These are phyloP conservation scores for Hygrophoropsis aurantiaca DNA, from an alignment of 768 basidiomycete species.

Conservation along the genomic window DNA sequence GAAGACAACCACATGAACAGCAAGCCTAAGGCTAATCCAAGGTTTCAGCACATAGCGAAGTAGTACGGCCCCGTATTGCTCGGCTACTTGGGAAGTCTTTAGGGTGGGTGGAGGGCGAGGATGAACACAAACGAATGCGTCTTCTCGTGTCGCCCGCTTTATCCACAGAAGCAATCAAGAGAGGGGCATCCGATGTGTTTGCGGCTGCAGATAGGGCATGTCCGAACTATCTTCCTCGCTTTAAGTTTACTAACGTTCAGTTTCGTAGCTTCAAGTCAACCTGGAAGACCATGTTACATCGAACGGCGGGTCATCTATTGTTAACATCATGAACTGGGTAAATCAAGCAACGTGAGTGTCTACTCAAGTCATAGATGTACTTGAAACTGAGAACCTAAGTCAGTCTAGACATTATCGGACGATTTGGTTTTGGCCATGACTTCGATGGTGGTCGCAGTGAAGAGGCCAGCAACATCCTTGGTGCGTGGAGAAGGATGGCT, in stretches of 20 bases:
- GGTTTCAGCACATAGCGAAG: slow-evolving; percentile 25
- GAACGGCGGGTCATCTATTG: slow-evolving; percentile 8
- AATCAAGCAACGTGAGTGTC: slow-evolving; percentile 17
- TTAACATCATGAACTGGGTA: slow-evolving; percentile 22
- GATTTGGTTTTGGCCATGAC: slow-evolving; percentile 42
- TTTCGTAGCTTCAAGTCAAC: slow-evolving; percentile 12
- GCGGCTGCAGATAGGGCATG: slow-evolving; percentile 30
- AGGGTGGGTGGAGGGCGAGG: slow-evolving; percentile 37
- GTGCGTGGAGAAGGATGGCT: slow-evolving; percentile 24
- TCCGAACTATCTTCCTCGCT: neutral
- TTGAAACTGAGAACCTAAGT: neutral
- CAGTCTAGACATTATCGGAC: slow-evolving; percentile 31
- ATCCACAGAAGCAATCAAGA: slow-evolving; percentile 33
- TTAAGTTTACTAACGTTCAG: neutral
- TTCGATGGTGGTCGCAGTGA: slow-evolving; percentile 30
- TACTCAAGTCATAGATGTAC: neutral
- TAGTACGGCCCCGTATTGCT: slow-evolving; percentile 31
- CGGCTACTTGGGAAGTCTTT: slow-evolving; percentile 34
- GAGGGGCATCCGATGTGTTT: slow-evolving; percentile 33
- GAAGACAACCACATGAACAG: neutral
- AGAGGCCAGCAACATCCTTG: slow-evolving; percentile 27
- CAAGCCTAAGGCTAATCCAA: neutral
- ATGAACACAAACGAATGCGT: slow-evolving; percentile 28
- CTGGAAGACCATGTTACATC: slow-evolving; percentile 17
- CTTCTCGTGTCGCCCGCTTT: slow-evolving; percentile 34